These are phyloP conservation scores for Metrosideros polymorpha DNA, from an alignment of 441 rosid species.

Conservation along the genomic window DNA sequence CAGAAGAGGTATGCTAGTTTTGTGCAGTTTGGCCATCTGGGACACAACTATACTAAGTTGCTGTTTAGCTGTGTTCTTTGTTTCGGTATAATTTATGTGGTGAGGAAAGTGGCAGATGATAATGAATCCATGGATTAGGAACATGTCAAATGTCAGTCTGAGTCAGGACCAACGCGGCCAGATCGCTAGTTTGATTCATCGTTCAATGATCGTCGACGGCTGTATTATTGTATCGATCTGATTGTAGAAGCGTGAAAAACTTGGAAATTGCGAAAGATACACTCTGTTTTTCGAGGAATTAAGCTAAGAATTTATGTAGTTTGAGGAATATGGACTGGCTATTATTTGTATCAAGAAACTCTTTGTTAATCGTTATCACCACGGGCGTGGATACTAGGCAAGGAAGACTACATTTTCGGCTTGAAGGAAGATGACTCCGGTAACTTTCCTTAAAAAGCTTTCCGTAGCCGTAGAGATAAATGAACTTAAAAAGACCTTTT, in stretches of 20 bases:
- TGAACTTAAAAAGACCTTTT: not conserved
- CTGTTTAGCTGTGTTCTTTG: not conserved
- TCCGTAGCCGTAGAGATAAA: not conserved
- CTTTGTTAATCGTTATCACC: not conserved
- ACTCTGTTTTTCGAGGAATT: not conserved
- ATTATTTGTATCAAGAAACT: not conserved
- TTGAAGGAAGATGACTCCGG: not conserved
- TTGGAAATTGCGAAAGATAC: not conserved
- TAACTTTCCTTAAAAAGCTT: not conserved
- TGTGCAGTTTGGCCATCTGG: not conserved
- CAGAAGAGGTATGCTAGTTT: not conserved
- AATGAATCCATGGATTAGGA: not conserved
- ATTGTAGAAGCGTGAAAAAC: not conserved
- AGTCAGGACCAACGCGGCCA: not conserved
- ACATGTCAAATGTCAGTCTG: not conserved
- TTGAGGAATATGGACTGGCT: not conserved
- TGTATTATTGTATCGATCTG: not conserved
- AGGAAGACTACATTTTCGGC: not conserved
- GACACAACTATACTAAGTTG: not conserved
- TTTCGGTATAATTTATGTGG: not conserved
- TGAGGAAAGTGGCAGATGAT: not conserved
- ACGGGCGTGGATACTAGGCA: too few species aligned
- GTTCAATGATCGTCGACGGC: not conserved
- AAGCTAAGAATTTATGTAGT: not conserved
- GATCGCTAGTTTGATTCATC: not conserved